A percentile compares a stretch with the other conserved stretches of the same genome.
Conservation (phyloP, 164 flowering plant species). For the Vitis cinerea region DNA sequence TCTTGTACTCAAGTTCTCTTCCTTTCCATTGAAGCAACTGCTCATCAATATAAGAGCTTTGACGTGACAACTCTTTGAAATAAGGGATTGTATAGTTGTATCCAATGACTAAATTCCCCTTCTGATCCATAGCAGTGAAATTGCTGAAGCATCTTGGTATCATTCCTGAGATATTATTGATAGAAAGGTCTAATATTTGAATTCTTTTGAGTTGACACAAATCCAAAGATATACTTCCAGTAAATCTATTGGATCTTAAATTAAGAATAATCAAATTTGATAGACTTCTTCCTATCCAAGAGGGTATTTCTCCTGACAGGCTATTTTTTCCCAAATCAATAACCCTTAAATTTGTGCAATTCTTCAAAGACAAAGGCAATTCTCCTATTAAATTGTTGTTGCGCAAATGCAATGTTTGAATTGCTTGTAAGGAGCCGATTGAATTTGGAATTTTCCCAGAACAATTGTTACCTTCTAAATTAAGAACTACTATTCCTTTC, state of each 20-base stretch:
- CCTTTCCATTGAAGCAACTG: neutral
- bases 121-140: neutral
- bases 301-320: conserved; percentile 6
- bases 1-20: neutral
- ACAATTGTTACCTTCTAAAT: conserved; percentile 2
- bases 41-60: neutral
- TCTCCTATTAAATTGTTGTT: conserved; percentile 1
- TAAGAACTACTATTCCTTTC: neutral
- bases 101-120: neutral
- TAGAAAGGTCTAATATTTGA: conserved; percentile 8
- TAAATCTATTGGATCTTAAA: neutral
- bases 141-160: conserved; percentile 5
- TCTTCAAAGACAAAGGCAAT: conserved; percentile 1
- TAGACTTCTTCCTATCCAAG: conserved; percentile 2
- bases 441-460: neutral
- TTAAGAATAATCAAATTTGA: neutral
- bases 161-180: neutral
- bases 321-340: conserved; percentile 1
- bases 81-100: no score
- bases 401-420: neutral
- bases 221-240: neutral
- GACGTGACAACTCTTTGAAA: no score
- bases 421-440: neutral
- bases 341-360: neutral
- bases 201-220: neutral